Conservation (phyloP, 2,329 filamentous ascomycete genomes). For the Paracorniculantispora psalliotae region DNA sequence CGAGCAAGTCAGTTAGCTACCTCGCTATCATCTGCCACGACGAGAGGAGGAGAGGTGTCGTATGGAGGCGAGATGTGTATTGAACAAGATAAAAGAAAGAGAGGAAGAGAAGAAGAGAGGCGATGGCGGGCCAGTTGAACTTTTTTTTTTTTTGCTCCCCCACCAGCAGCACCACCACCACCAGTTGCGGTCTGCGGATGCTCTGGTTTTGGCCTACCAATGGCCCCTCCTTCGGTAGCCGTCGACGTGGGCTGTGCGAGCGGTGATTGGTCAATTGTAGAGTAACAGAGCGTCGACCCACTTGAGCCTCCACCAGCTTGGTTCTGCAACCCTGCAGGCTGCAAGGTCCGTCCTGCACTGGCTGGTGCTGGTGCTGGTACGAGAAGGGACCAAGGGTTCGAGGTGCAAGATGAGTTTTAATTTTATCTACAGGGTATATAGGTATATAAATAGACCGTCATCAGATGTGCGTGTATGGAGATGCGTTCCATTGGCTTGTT, state of each 20-base stretch:
- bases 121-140: constrained; percentile 15
- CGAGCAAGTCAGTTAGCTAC: constrained; percentile 32
- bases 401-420: not conserved
- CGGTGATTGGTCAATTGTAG: constrained; percentile 16
- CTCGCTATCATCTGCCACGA: constrained; percentile 34
- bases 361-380: not conserved
- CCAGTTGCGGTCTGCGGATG: constrained; percentile 14
- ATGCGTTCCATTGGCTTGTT: not conserved
- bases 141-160: constrained; percentile 24
- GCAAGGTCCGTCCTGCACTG: not conserved
- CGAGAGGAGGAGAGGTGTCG: constrained; percentile 12
- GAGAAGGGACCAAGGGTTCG: not conserved
- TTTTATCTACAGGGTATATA: not conserved
- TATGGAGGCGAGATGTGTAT: not conserved
- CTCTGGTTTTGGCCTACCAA: not conserved
- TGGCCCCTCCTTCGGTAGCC: constrained; percentile 3
- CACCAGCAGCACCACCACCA: constrained; percentile 13
- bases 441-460: not conserved
- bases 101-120: constrained; percentile 11
- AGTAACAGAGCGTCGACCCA: not conserved
- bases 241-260: not conserved
- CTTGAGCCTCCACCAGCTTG: not conserved
- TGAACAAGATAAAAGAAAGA: constrained; percentile 7
- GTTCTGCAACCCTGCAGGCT: too few relatives aligned
- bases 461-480: too few relatives aligned